phyloP scores from a whole-genome alignment of 768 basidiomycete species.

The Lyophyllum shimeji region DNA sequence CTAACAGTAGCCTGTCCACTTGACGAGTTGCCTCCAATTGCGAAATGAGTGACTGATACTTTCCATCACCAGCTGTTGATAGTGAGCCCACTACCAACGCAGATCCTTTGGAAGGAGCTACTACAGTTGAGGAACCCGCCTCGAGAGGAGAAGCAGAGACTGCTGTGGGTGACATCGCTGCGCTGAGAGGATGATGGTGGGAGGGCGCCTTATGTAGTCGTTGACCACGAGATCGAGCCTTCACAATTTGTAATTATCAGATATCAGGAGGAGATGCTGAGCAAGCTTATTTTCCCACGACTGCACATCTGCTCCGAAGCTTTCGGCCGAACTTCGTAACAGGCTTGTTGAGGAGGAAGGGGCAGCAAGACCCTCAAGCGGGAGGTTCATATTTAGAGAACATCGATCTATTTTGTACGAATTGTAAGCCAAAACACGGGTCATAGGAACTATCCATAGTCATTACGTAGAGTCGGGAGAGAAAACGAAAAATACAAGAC shows the following conservation, averaged over 20 bases:
- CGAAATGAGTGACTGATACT: slow-evolving; percentile 70
- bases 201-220: background rate
- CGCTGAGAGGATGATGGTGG: background rate
- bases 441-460: background rate
- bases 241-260: background rate
- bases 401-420: background rate
- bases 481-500: background rate
- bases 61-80: slow-evolving; percentile 74
- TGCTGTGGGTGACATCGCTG: slow-evolving; percentile 62
- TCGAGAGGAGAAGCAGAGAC: slow-evolving; percentile 33
- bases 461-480: background rate
- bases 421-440: background rate
- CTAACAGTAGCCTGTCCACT: slow-evolving; percentile 80
- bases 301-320: background rate
- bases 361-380: too few relatives aligned
- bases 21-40: slow-evolving; percentile 50
- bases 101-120: slow-evolving; percentile 38
- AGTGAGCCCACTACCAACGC: slow-evolving; percentile 79
- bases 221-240: background rate
- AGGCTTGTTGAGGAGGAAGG: too few relatives aligned
- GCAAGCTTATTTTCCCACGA: background rate
- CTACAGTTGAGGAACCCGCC: slow-evolving; percentile 17
- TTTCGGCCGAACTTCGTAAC: background rate
- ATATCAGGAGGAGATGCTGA: background rate
- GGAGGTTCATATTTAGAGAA: background rate